A percentile compares a stretch with the other conserved stretches of the same genome.
phyloP scores from a whole-genome alignment of 352 stramenopile genomes.

The Lagenidium sp. region DNA sequence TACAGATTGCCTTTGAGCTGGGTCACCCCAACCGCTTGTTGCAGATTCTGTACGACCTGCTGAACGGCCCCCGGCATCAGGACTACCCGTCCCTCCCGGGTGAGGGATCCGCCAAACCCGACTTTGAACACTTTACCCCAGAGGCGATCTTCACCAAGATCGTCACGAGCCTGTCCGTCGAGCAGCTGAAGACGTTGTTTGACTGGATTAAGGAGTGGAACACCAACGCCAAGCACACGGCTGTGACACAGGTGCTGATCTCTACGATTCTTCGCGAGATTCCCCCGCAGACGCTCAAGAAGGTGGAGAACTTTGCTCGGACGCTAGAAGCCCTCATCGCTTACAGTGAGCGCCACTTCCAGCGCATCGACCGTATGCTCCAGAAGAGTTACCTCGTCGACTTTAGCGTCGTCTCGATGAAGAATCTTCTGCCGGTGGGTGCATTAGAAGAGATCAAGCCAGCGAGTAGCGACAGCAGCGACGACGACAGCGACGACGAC shows the following conservation, averaged over 20 bases:
- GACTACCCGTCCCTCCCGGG: slow-evolving; percentile 38
- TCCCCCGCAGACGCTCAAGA: slow-evolving; percentile 48
- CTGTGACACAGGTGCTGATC: slow-evolving; percentile 91
- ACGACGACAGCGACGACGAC: slow-evolving; percentile 10
- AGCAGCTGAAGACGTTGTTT: slow-evolving; percentile 87
- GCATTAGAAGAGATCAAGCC: slow-evolving; percentile 2
- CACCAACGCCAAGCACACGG: slow-evolving; percentile 92
- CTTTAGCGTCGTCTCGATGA: slow-evolving; percentile 86
- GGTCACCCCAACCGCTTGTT: slow-evolving; percentile 91
- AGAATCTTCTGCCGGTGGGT: slow-evolving; percentile 54
- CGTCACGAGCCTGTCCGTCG: slow-evolving; percentile 68
- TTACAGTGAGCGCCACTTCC: slow-evolving; percentile 97
- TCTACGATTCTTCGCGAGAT: slow-evolving; percentile 81
- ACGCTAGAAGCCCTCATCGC: slow-evolving; percentile 92
- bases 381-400: slow-evolving; percentile 97
- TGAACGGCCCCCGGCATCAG: slow-evolving; percentile 64
- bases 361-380: slow-evolving; percentile 94
- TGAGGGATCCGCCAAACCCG: slow-evolving; percentile 27
- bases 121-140: slow-evolving; percentile 34
- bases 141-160: slow-evolving; percentile 56
- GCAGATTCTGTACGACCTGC: slow-evolving; percentile 82
- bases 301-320: slow-evolving; percentile 53
- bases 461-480: slow-evolving; percentile 2
- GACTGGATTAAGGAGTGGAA: slow-evolving; percentile 97
- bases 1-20: slow-evolving; percentile 88